Percentiles rank a stretch among this genome's conserved stretches.
These are phyloP conservation scores for Schwanniomyces sp. DNA, from an alignment of 805 yeast species.

Conservation along the genomic window DNA sequence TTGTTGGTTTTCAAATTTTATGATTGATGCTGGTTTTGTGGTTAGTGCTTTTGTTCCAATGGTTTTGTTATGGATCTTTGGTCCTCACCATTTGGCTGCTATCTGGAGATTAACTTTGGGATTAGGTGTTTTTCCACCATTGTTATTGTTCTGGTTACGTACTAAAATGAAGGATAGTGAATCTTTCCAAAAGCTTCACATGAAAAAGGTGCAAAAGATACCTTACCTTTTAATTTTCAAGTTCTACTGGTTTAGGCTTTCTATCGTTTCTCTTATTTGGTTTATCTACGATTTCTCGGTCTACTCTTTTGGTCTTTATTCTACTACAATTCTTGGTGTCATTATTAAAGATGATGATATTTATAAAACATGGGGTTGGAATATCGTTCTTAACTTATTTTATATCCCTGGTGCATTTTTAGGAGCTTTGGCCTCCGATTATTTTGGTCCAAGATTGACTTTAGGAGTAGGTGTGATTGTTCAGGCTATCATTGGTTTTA, in stretches of 20 bases:
- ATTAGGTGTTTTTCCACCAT: slow-evolving; percentile 86
- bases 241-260: slow-evolving; percentile 81
- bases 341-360: slow-evolving; percentile 62
- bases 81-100: slow-evolving; percentile 64
- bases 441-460: slow-evolving; percentile 86
- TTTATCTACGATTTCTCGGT: slow-evolving; percentile 86
- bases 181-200: slow-evolving; percentile 66
- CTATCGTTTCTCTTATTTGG: slow-evolving; percentile 78
- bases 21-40: slow-evolving; percentile 88
- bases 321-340: slow-evolving; percentile 62
- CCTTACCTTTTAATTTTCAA: slow-evolving; percentile 73
- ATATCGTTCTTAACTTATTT: slow-evolving; percentile 81
- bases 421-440: slow-evolving; percentile 86
- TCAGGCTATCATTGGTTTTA: slow-evolving; percentile 79
- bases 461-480: slow-evolving; percentile 62
- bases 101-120: slow-evolving; percentile 94
- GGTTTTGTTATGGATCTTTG: slow-evolving; percentile 81
- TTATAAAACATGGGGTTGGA: slow-evolving; percentile 87
- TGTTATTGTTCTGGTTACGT: slow-evolving; percentile 75
- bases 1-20: slow-evolving; percentile 81
- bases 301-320: slow-evolving; percentile 85
- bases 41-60: slow-evolving; percentile 81
- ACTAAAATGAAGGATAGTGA: slow-evolving; percentile 72
- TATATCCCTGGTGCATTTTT: slow-evolving; percentile 87
- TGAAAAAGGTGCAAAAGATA: slow-evolving; percentile 53